Evolutionary conservation across 1,139 yeast species (phyloP).

Genomic region (Zygotorulaspora mrakii): DNA sequence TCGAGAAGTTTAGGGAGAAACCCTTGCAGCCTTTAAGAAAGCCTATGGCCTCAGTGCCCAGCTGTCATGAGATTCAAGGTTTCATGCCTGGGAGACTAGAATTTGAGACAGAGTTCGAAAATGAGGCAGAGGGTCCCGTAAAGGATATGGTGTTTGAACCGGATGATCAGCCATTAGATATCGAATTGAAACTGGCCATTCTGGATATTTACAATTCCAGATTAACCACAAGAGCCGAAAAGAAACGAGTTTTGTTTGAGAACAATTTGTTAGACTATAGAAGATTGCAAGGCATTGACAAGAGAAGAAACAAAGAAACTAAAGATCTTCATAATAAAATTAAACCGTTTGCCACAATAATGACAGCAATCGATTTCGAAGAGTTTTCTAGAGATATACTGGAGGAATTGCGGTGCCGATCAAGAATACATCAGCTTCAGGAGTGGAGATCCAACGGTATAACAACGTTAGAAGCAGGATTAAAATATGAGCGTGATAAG

Average conservation of each 20-base stretch:
- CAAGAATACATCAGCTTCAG: slow-evolving; percentile 82
- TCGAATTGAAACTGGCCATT: slow-evolving; percentile 82
- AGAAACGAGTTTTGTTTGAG: slow-evolving; percentile 74
- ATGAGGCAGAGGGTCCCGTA: slow-evolving; percentile 90
- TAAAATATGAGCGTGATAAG: slow-evolving; percentile 85
- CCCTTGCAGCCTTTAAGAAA: slow-evolving; percentile 80
- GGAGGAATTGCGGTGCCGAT: slow-evolving; percentile 73
- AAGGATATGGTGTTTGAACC: slow-evolving; percentile 95
- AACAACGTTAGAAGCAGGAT: slow-evolving; percentile 77
- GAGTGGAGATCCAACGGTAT: slow-evolving; percentile 91
- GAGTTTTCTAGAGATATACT: slow-evolving; percentile 67
- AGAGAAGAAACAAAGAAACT: slow-evolving; percentile 83
- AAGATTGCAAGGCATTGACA: slow-evolving; percentile 52
- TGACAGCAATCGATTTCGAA: slow-evolving; percentile 78
- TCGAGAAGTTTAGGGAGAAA: slow-evolving; percentile 64
- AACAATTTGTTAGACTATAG: slow-evolving; percentile 82
- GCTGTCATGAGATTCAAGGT: slow-evolving; percentile 96
- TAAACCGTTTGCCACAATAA: slow-evolving; percentile 76
- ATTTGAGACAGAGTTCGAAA: slow-evolving; percentile 93
- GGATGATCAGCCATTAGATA: slow-evolving; percentile 82
- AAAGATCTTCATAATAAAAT: slow-evolving; percentile 71
- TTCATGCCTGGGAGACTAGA: slow-evolving; percentile 98
- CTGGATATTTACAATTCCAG: slow-evolving; percentile 87
- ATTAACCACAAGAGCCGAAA: slow-evolving; percentile 86
- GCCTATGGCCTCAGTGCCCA: slow-evolving; percentile 87